A percentile compares a stretch with the other conserved stretches of the same genome.
Conservation (phyloP, 768 basidiomycete genomes). For the Cubamyces sp. region DNA sequence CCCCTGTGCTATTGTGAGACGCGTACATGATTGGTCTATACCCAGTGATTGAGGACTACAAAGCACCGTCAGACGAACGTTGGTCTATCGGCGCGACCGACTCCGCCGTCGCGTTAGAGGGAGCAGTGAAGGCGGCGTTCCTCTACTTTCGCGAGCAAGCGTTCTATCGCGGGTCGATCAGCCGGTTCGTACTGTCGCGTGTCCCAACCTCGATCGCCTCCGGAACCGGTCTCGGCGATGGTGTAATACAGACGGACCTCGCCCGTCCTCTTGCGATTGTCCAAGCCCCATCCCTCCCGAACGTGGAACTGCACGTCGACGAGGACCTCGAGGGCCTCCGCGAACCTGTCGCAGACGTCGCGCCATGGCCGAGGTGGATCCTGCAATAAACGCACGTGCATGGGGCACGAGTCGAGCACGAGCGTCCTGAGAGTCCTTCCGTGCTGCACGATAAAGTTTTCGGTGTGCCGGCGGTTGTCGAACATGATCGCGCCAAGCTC, state of each 20-base stretch:
- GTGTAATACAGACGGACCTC: conserved; percentile 1
- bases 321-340: conserved; percentile 19
- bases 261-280: background rate
- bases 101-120: no score
- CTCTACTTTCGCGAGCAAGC: background rate
- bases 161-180: background rate
- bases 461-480: conserved; percentile 11
- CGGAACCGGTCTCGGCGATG: background rate
- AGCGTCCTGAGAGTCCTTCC: conserved; percentile 16
- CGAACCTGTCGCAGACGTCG: conserved; percentile 22
- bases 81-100: no score
- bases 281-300: conserved; percentile 20
- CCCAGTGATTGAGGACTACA: background rate
- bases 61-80: background rate
- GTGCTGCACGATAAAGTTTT: conserved; percentile 27
- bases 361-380: conserved; percentile 19
- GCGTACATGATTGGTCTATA: no score
- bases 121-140: background rate
- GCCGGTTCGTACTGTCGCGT: background rate
- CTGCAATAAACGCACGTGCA: conserved; percentile 2
- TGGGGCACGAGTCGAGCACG: conserved; percentile 27
- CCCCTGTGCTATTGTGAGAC: no score
- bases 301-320: conserved; percentile 12
- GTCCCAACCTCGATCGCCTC: background rate
- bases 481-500: conserved; percentile 24